Evolutionary conservation across 768 basidiomycete species (phyloP).

Genomic region (Cytidiella melzeri): DNA sequence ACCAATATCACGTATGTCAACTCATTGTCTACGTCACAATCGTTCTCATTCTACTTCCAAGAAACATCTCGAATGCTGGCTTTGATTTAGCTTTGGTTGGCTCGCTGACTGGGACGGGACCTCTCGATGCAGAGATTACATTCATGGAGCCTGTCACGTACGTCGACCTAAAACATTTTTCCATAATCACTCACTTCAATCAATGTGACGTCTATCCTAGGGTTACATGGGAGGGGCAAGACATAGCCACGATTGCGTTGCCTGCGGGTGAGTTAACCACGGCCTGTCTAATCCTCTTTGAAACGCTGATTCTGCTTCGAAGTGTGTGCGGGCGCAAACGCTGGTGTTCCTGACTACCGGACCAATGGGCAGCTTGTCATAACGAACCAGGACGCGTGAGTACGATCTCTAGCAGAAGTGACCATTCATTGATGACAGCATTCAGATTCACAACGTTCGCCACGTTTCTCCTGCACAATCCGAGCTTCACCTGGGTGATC

Average conservation of each 20-base stretch:
- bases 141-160: conserved; percentile 53
- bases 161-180: no score
- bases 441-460: conserved; percentile 60
- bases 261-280: conserved; percentile 28
- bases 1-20: no score
- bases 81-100: conserved; percentile 58
- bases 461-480: conserved; percentile 56
- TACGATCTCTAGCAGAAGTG: background rate
- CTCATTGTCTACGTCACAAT: no score
- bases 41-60: no score
- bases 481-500: conserved; percentile 64
- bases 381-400: conserved; percentile 33
- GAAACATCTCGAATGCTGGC: conserved; percentile 42
- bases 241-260: conserved; percentile 61
- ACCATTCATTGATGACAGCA: background rate
- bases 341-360: conserved; percentile 57
- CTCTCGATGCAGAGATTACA: conserved; percentile 62
- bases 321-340: conserved; percentile 63
- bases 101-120: conserved; percentile 56
- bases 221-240: conserved; percentile 55
- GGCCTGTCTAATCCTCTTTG: conserved; percentile 28
- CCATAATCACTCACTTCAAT: no score
- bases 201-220: conserved; percentile 29
- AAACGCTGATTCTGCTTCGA: conserved; percentile 15
- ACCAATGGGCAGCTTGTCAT: conserved; percentile 50